phyloP scores from a whole-genome alignment of 2,329 filamentous ascomycete species.

The Xylariaceae sp. region DNA sequence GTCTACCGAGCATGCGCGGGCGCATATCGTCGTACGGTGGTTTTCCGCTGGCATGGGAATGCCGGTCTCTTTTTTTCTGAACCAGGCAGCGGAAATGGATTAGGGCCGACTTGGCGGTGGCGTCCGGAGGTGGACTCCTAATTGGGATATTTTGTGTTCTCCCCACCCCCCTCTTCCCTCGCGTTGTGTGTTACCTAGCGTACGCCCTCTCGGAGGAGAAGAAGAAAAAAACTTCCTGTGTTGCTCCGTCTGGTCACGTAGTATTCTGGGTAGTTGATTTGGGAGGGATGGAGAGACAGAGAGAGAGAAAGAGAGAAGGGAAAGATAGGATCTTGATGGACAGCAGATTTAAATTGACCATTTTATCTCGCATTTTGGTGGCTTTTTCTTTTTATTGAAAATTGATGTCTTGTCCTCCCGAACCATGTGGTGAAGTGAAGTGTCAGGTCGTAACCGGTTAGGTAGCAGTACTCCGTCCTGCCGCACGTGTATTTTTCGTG shows the following conservation, averaged over 20 bases:
- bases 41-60: constrained; percentile 26
- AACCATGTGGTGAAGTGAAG: no score
- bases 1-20: background rate
- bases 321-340: no score
- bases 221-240: background rate
- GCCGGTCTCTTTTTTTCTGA: constrained; percentile 21
- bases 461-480: no score
- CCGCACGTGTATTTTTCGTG: no score
- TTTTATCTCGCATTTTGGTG: no score
- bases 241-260: background rate
- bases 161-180: background rate
- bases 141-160: background rate
- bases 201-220: background rate
- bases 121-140: background rate
- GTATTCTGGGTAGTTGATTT: background rate
- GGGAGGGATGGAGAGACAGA: no score
- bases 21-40: constrained; percentile 9
- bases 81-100: constrained; percentile 8
- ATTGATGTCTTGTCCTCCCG: no score
- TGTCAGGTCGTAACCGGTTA: no score
- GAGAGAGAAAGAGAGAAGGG: no score
- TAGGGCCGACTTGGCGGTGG: constrained; percentile 3
- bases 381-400: no score
- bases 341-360: no score
- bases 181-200: background rate